Evolutionary conservation across 306 rosid species (phyloP), one percentile per base, ranked within the genome.

Genomic region (Abrus precatorius): DNA sequence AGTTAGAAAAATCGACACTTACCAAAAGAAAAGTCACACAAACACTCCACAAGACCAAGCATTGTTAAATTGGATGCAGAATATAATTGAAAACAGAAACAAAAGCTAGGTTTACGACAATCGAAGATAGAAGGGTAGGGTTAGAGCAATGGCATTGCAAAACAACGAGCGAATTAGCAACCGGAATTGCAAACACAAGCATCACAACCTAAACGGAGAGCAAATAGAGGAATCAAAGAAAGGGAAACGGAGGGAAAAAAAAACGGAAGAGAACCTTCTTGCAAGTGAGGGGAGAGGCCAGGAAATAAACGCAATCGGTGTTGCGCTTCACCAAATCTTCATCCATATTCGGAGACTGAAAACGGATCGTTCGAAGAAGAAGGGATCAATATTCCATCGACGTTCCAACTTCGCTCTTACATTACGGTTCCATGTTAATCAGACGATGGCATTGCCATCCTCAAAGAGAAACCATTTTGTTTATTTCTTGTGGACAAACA

Each of bases 281-380:
- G 92, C 98, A 95, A 65, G 98, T 91, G 83, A 93, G 91, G 41
- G 98, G 98, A 29, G 98, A 91, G 53, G 97, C 97, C 77, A 90
- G 74, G 88, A 95, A 92, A 85, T 90, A 90, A 66, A 92, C 95
- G 80, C 98, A 95, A 85, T 95, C 97, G 69, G 95, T 91, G 88
- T 83, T 79, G 48, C 87, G 92, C 75, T 89, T 91, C 14, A 80
- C 69, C 69, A 77, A 83, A 13, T 88, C 95, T 81, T 91, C 97
- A 45, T 85, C 97, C 97, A 93, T 95, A 5, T 79, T 68, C 3
- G 49, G 6, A 68, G 2, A 52, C 29, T 10, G 74, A 66, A 49
- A 69, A 30, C 2, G 47, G 73, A 62, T 7, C n/a, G 62, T 54
- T 69, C 4, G 3, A 44, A 47, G 62, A 64, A 74, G 49, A 80